Evolutionary conservation across 176 grass and related monocot genomes (phyloP), one percentile per base, ranked within the genome.

Genomic region (Elaeis guineensis): DNA sequence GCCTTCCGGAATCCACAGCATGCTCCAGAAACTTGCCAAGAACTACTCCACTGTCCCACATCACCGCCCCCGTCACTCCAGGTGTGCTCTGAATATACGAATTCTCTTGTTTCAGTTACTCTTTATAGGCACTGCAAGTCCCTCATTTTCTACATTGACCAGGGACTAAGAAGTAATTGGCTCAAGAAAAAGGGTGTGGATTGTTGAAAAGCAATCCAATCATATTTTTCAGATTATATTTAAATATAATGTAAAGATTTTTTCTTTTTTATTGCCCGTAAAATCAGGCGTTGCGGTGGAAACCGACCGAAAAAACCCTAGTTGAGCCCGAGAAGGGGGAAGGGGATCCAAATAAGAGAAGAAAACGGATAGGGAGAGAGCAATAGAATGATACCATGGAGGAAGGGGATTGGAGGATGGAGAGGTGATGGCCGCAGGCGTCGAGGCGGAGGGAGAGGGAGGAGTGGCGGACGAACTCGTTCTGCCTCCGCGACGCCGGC

Each of bases 21-120:
- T 91, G 87, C 81, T 97, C 92, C 19, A 97, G 54, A 84, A 97
- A 83, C 81, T 89, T 97, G 60, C 85, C 87, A 17, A 97, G 81
- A 55, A 91, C 80, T 44, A 91, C 73, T 32, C 75, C 84, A 68
- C 87, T 91, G 72, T 97, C 92, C 92, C 87, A 97, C n/a, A 97
- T 80, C 14, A 97, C 84, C 5, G 87, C 87, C 19, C 87, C 87
- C 2, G 87, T 91, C 20, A 97, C 92, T 4, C 87, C 92, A 0
- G 84, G 84, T 0, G 78, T 72, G 17, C 72, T 39, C 82, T 83
- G 24, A 19, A 67, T 30, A 6, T 16, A 49, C 18, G n/a, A 44
- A 9, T 12, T 44, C 35, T 44, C 28, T 44, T 14, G 35, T 44
- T 44, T 12, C 0, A 44, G 11, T 44, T 30, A 30, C 5, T 30